Evolutionary conservation across 2,329 filamentous ascomycete species (phyloP), one percentile per base, ranked within the genome.

Genomic region (Aspergillus sp.): DNA sequence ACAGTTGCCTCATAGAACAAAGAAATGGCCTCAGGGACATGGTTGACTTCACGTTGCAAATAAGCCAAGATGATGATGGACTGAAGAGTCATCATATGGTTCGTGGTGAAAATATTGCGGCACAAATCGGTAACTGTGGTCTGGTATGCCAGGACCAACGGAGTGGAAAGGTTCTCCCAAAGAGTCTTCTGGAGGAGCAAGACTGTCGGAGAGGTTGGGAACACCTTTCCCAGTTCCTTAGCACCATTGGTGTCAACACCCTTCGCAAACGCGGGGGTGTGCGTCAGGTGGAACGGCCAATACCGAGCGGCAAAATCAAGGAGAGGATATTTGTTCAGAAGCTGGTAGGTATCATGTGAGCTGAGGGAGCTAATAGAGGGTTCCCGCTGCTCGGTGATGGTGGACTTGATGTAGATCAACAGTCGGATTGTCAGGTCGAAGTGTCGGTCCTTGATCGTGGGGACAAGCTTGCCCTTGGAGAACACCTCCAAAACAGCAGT

Each of bases 81-180:
- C 56, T 79, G 75, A 9, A 78, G 60, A 5, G 75, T 74, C 12
- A 68, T 60, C 4, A 66, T 60, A 44, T 75, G 69, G 10, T 72
- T 67, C 10, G 52, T 27, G 1, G 57, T 61, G 35, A 69, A 46
- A 6, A 64, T 49, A 5, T 62, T 57, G 29, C 59, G 61, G 43
- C 57, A 66, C 27, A 70, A 41, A 33, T 55, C 57, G 9, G 58
- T 64, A 19, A 63, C 49, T 4, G 55, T 57, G 3, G 53, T 57
- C 40, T 64, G 56, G 46, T 59, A 57, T 2, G 51, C 47, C 10
- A 66, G 34, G 38, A 65, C 52, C 4, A 57, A 52, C 1, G 67
- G 67, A 2, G 57, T 61, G 2, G 64, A 51, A n/a, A 55, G 52
- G 42, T 59, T 59, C 28, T 70, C 65, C 73, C 74, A 79, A 47